Percentiles rank a stretch among this genome's conserved stretches.
Conservation (phyloP, 2,329 filamentous ascomycete genomes). For the Rutstroemia sp. region DNA sequence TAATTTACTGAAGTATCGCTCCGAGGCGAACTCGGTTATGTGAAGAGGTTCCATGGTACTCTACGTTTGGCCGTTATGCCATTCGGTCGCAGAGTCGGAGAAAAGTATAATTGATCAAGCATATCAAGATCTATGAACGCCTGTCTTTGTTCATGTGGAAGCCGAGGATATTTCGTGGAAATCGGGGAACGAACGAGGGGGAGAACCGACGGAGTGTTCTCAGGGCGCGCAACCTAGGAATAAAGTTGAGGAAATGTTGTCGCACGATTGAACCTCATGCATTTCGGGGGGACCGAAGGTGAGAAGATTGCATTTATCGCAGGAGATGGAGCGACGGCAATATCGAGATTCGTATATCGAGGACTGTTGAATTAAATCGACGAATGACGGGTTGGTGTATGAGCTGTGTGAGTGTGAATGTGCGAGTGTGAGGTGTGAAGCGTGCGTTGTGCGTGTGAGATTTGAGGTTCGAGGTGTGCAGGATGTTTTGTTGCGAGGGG, state of each 20-base stretch:
- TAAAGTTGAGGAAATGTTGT: conserved; percentile 13
- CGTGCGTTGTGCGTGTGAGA: too few species aligned
- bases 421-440: too few species aligned
- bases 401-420: too few species aligned
- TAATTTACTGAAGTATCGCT: conserved; percentile 56
- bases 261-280: conserved; percentile 23
- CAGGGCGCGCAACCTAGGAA: conserved; percentile 16
- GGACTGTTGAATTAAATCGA: too few species aligned
- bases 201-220: conserved; percentile 10
- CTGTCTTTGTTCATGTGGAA: conserved; percentile 12
- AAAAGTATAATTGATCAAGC: conserved; percentile 19
- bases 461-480: too few species aligned
- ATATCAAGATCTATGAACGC: conserved; percentile 23
- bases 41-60: conserved; percentile 52
- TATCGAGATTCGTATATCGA: too few species aligned
- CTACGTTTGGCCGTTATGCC: conserved; percentile 26
- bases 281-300: conserved; percentile 14
- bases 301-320: too few species aligned
- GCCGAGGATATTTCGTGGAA: background rate
- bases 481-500: too few species aligned
- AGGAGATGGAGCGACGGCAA: too few species aligned
- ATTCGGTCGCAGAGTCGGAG: conserved; percentile 23
- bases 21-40: conserved; percentile 59
- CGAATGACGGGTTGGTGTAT: too few species aligned
- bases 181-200: background rate